Evolutionary conservation across 441 rosid species (phyloP).

Genomic region (Pelargonium cotyledonis): DNA sequence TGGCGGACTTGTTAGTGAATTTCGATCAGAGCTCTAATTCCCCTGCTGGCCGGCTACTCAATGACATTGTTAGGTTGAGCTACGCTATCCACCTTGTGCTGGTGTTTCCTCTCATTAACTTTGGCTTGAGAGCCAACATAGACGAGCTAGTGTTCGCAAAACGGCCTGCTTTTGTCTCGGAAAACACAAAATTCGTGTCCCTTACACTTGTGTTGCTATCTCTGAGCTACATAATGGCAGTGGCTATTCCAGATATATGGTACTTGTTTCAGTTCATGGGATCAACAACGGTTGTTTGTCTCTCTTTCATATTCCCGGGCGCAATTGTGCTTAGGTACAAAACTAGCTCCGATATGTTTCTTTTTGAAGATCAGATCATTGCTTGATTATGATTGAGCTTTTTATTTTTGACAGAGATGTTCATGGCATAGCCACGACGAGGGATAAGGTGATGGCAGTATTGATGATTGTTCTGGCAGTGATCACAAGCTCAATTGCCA

Average conservation of each 20-base stretch:
- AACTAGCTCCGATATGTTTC: neutral
- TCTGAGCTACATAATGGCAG: neutral
- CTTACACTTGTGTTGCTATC: neutral
- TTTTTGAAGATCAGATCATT: neutral
- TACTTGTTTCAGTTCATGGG: conserved; percentile 18
- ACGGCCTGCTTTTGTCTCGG: conserved; percentile 8
- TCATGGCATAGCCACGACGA: conserved; percentile 31
- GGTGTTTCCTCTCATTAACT: conserved; percentile 12
- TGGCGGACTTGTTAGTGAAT: conserved; percentile 14
- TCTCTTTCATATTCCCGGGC: conserved; percentile 14
- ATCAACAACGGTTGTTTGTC: conserved; percentile 11
- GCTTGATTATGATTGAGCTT: neutral
- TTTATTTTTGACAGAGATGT: conserved; percentile 32
- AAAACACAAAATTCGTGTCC: conserved; percentile 10
- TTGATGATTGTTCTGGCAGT: conserved; percentile 44
- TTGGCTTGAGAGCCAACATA: conserved; percentile 8
- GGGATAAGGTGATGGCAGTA: conserved; percentile 29
- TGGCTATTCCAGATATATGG: conserved; percentile 16
- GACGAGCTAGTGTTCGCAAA: conserved; percentile 10
- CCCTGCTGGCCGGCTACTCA: neutral
- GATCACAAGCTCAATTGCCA: conserved; percentile 28
- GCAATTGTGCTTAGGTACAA: conserved; percentile 13
- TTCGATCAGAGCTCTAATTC: conserved; percentile 11
- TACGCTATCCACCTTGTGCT: conserved; percentile 11
- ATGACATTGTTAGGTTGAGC: conserved; percentile 9